phyloP scores from a whole-genome alignment of 805 yeast species.

The Barnettozyma siamensis region DNA sequence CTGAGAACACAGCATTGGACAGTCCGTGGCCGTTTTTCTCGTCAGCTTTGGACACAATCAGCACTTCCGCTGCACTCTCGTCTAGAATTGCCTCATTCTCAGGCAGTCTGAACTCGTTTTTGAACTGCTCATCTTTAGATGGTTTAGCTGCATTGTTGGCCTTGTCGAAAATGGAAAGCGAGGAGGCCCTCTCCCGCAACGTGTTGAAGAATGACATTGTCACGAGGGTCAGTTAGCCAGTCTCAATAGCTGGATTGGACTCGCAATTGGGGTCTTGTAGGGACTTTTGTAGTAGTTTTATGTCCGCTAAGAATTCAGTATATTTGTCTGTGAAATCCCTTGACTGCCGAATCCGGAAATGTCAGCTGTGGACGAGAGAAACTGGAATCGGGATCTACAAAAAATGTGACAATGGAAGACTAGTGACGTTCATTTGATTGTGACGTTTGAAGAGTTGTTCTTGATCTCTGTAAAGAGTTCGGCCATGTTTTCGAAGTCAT shows the following conservation, averaged over 20 bases:
- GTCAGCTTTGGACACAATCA: conserved; percentile 25
- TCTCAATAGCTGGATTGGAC: too few relatives aligned
- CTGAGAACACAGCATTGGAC: conserved; percentile 40
- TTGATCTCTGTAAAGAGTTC: conserved; percentile 25
- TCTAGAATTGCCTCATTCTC: conserved; percentile 58
- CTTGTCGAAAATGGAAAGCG: conserved; percentile 36
- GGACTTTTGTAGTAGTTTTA: not conserved
- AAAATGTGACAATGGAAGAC: too few relatives aligned
- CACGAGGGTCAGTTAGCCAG: not conserved
- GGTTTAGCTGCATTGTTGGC: conserved; percentile 35
- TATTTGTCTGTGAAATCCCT: not conserved
- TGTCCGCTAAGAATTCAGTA: not conserved
- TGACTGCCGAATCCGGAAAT: conserved; percentile 9
- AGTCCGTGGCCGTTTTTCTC: conserved; percentile 11
- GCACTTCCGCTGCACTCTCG: conserved; percentile 63
- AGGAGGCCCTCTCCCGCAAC: conserved; percentile 41
- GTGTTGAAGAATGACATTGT: conserved; percentile 40
- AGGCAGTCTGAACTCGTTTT: conserved; percentile 66
- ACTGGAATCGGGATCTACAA: not conserved
- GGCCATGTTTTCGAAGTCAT: conserved; percentile 32
- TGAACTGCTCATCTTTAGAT: conserved; percentile 65
- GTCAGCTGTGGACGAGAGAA: too few relatives aligned
- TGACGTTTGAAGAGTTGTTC: conserved; percentile 6
- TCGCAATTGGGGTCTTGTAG: too few relatives aligned
- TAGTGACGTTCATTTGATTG: not conserved